Evolutionary conservation across 495 filamentous ascomycete species (phyloP).

Genomic region (Podospora anserina): DNA sequence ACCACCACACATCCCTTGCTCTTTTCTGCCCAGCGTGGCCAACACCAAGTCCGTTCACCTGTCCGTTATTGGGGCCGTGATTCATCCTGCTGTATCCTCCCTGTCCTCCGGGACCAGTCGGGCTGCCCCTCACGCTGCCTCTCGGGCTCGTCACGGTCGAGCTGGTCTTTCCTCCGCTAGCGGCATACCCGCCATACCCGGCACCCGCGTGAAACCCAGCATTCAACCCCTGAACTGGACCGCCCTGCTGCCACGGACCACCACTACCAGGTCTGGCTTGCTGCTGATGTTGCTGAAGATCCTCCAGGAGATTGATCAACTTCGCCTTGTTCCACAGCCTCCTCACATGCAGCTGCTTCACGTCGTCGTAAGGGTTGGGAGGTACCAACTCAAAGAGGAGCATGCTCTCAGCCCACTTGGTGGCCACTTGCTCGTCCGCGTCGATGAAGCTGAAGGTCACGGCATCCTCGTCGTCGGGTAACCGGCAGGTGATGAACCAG

Average conservation of each 20-base stretch:
- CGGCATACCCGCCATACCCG: not conserved
- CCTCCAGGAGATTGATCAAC: conserved; percentile 27
- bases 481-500: conserved; percentile 39
- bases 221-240: not conserved
- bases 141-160: not conserved
- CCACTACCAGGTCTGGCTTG: conserved; percentile 4
- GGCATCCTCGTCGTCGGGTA: conserved; percentile 35
- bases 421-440: conserved; percentile 19
- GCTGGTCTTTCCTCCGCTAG: not conserved
- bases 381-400: conserved; percentile 29
- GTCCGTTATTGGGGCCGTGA: not conserved
- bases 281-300: conserved; percentile 7
- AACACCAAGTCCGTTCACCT: not conserved
- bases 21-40: not conserved
- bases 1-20: not conserved
- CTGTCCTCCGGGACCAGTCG: not conserved
- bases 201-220: not conserved
- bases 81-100: not conserved
- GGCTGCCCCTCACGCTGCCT: not conserved
- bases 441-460: conserved; percentile 32
- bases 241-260: conserved; percentile 5
- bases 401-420: conserved; percentile 28
- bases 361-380: conserved; percentile 12
- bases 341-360: conserved; percentile 31
- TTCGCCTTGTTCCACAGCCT: conserved; percentile 29